These are phyloP conservation scores for Rhodotorula babjevae DNA, from an alignment of 768 basidiomycete genomes.

Conservation along the genomic window DNA sequence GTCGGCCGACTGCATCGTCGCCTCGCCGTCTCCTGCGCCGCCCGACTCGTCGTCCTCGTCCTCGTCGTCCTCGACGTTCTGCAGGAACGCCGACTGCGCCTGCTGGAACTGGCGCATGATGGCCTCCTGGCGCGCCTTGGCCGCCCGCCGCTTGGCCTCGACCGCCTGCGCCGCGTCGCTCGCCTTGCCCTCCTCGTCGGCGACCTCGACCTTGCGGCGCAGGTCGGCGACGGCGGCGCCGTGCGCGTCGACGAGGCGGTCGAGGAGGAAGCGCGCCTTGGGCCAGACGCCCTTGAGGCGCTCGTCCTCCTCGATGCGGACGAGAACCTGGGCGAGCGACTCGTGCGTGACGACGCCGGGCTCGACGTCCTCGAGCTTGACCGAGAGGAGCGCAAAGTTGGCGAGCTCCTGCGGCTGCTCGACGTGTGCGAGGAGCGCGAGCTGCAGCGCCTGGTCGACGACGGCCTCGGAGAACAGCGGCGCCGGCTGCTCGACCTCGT, in stretches of 20 bases:
- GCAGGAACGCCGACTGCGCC: slow-evolving; percentile 79
- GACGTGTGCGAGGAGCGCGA: slow-evolving; percentile 77
- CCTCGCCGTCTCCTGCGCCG: slow-evolving; percentile 45
- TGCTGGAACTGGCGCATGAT: slow-evolving; percentile 95
- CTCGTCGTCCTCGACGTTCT: slow-evolving; percentile 58
- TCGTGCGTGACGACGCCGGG: neutral
- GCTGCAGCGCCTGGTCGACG: slow-evolving; percentile 78
- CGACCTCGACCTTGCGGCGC: slow-evolving; percentile 45
- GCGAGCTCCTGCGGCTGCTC: slow-evolving; percentile 65
- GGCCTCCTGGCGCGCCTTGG: slow-evolving; percentile 82
- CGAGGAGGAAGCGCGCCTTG: slow-evolving; percentile 71
- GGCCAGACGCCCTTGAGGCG: slow-evolving; percentile 64
- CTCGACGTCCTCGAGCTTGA: neutral
- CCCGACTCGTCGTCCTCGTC: slow-evolving; percentile 43
- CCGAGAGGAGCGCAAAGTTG: slow-evolving; percentile 51
- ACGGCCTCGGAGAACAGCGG: slow-evolving; percentile 61
- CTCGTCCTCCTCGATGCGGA: slow-evolving; percentile 70
- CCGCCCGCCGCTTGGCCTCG: slow-evolving; percentile 73
- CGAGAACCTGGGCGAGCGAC: slow-evolving; percentile 64
- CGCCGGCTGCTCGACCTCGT: neutral
- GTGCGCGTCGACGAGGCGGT: slow-evolving; percentile 18
- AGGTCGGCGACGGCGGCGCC: slow-evolving; percentile 41
- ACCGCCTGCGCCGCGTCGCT: slow-evolving; percentile 48
- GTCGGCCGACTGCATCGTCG: slow-evolving; percentile 47
- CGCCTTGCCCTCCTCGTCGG: slow-evolving; percentile 30